Percentiles rank a stretch among this genome's conserved stretches.
phyloP scores from a whole-genome alignment of 176 grass and related monocot species.

The Aegilops bicornis region DNA sequence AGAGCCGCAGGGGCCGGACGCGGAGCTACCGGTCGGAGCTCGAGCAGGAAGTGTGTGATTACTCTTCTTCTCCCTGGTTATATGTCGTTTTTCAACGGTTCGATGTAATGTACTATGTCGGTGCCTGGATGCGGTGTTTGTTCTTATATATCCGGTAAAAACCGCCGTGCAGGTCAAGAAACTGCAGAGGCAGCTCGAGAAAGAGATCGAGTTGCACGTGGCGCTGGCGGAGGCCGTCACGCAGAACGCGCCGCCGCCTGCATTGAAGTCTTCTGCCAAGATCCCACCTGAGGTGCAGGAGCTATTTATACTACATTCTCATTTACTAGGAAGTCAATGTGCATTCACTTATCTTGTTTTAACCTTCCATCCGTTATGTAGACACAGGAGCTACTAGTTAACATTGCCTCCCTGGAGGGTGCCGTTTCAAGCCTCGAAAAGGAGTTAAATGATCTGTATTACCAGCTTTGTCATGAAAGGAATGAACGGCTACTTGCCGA shows the following conservation, averaged over 20 bases:
- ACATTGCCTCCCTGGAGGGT: slow-evolving; percentile 64
- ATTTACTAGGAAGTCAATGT: background rate
- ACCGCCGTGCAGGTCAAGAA: slow-evolving; percentile 56
- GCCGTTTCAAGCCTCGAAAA: slow-evolving; percentile 81
- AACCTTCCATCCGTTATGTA: slow-evolving; percentile 16
- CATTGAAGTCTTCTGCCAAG: slow-evolving; percentile 61
- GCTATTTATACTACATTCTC: background rate
- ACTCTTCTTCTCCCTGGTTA: background rate
- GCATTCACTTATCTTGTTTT: slow-evolving; percentile 9
- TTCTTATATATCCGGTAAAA: background rate
- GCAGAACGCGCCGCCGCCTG: slow-evolving; percentile 26
- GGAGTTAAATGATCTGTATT: slow-evolving; percentile 80
- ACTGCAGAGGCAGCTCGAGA: slow-evolving; percentile 80
- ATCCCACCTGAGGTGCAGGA: slow-evolving; percentile 65
- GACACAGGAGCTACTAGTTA: slow-evolving; percentile 72
- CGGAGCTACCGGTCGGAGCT: slow-evolving; percentile 67
- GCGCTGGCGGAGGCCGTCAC: slow-evolving; percentile 72
- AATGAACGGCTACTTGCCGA: slow-evolving; percentile 76
- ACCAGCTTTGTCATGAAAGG: slow-evolving; percentile 81
- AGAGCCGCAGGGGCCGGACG: slow-evolving; percentile 37
- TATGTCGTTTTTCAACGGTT: background rate
- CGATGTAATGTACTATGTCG: background rate
- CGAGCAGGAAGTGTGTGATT: slow-evolving; percentile 68
- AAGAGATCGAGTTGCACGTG: slow-evolving; percentile 81
- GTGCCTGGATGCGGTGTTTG: background rate